Base-by-base conservation (phyloP, 2,329 filamentous ascomycete genomes). In the Coleophoma crateriformis region DNA sequence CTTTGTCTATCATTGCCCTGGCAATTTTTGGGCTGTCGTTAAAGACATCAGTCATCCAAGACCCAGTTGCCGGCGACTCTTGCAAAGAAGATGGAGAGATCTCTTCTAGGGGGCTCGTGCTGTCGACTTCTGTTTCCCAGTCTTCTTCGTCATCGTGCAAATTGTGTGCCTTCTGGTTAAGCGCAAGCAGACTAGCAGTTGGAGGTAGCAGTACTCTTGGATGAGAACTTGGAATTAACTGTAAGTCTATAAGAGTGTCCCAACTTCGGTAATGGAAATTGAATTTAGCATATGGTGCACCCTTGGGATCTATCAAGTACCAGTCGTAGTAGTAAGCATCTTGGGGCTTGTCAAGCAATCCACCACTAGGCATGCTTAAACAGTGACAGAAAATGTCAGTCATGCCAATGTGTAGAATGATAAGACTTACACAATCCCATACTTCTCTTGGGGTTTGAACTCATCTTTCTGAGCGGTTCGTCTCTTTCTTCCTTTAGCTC, bases 241-340 rank as follows among this genome's bases (percentile, higher is more conserved):
- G 76, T 10, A 81, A 67, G 33, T 69, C 63, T 7, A 66, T 58
- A 11, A 83, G 69, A 48, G 71, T 72, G 10, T 69, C 66, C 72
- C 71, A 75, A 7, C 74, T 77, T 32, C 78, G 72, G 54, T 82
- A 82, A 51, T 82, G 75, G 52, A 82, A 79, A 22, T 69, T 69
- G 52, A 82, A 82, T 0, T 70, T 72, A 4, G 72, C 73, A 53
- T 73, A 81, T 0, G 79, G 79, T 2, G 61, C 67, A 40, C 80
- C 72, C 48, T 69, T 75, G 0, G 75, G 62, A 49, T 82, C 79
- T 19, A 71, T 58, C 3, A 82, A 65, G 40, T 70, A 62, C 64
- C 74, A 83, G 54, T 78, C 70, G 55, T 76, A 81, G 60, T 71
- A 81, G 11, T 63, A 69, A 11, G 72, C 68, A 41, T 77, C 69